Evolutionary conservation across 345 rosid genomes (phyloP), one percentile per base, ranked within the genome.

Genomic region (Populus euphratica): DNA sequence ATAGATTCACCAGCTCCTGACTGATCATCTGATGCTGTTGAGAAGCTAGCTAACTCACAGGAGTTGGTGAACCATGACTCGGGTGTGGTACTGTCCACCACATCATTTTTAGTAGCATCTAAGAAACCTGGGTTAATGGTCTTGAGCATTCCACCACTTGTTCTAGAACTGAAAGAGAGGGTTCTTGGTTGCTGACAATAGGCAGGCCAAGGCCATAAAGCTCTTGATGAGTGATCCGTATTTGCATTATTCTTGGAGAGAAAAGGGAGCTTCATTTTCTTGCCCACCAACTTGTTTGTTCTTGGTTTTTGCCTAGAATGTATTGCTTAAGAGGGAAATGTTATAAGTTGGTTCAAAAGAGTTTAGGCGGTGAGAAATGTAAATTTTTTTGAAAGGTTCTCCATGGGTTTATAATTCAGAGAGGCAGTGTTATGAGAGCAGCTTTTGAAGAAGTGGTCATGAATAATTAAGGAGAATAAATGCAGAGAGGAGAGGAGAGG

Each of bases 181-280:
- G 98, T 93, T 85, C 88, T 88, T 14, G 98, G 97, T 43, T 81
- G 80, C 59, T 92, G 93, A 70, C 90, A 81, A 80, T 92, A 94
- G 74, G 90, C 86, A 35, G 91, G 92, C 98, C 98, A 94, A 67
- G 92, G 88, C 94, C 98, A 94, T 17, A 90, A 81, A 9, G 91
- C 79, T 2, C 73, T 69, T 33, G 23, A 44, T 5, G 81, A 72
- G 17, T 17, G 39, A 41, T 61, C 31, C 38, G 38, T 29, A 18
- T 0, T 5, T 8, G 76, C n/a, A 69, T 36, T 72, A 79, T 68
- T 83, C 74, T 80, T 82, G 82, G 68, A 83, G 79, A 91, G 85
- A 77, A 89, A 89, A 72, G 88, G 91, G 73, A 91, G 85, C 81
- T 91, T 94, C 94, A 90, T 88, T 29, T 85, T 90, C 79, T 66